These are phyloP conservation scores for Lachnellula subtilissima DNA, from an alignment of 2,329 filamentous ascomycete genomes.

Conservation along the genomic window DNA sequence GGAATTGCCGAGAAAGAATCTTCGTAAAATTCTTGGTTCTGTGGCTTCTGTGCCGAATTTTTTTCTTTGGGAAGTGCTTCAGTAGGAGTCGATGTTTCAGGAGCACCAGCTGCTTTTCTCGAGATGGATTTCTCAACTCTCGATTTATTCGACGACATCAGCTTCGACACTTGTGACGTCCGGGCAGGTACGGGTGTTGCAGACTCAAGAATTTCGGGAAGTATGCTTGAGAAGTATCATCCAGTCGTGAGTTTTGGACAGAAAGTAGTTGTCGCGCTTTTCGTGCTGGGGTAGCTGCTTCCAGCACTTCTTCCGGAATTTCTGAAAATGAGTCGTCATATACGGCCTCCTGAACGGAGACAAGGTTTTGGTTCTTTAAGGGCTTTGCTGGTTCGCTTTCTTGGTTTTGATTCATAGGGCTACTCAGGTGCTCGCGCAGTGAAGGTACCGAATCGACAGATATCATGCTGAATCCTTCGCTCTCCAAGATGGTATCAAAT, in stretches of 20 bases:
- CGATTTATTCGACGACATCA: constrained; percentile 6
- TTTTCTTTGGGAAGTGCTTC: constrained; percentile 1
- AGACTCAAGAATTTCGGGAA: constrained; percentile 21
- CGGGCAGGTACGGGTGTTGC: constrained; percentile 20
- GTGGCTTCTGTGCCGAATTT: constrained; percentile 1
- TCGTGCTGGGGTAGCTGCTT: constrained; percentile 18
- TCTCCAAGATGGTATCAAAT: constrained; percentile 51
- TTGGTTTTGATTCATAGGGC: constrained; percentile 26
- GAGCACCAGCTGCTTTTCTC: constrained; percentile 13
- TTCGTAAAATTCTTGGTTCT: constrained; percentile 15
- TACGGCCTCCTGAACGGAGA: constrained; percentile 8
- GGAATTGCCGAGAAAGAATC: constrained; percentile 25
- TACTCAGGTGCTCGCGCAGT: constrained; percentile 38
- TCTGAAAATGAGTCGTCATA: constrained; percentile 25
- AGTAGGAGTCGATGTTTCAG: constrained; percentile 21
- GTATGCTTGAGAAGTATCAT: constrained; percentile 26
- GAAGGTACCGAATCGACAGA: constrained; percentile 50
- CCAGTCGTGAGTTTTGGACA: constrained; percentile 8
- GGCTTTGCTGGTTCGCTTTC: constrained; percentile 7
- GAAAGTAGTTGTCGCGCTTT: constrained; percentile 13
- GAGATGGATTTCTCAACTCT: constrained; percentile 18
- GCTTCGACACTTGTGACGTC: constrained; percentile 12
- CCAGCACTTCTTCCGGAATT: constrained; percentile 20
- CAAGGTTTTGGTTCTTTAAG: constrained; percentile 11
- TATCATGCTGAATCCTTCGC: constrained; percentile 54